phyloP scores from a whole-genome alignment of 192 early-diverging fungal genomes.

The Coemansia sp. region DNA sequence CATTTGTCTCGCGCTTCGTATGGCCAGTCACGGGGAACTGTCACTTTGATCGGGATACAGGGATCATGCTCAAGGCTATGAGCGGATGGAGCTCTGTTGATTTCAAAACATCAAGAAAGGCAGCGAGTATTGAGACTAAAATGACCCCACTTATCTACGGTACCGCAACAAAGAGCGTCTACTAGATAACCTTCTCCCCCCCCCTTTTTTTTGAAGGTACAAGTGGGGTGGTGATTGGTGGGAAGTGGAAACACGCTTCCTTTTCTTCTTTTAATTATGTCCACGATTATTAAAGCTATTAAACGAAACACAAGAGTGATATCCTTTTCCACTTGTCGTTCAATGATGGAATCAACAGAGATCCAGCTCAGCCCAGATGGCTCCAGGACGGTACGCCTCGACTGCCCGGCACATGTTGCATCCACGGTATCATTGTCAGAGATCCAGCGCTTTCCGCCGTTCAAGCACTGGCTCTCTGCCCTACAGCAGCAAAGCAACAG shows the following conservation, averaged over 20 bases:
- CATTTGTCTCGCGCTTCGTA: conserved; percentile 13
- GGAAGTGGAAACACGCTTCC: too few relatives aligned
- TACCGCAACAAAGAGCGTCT: conserved; percentile 18
- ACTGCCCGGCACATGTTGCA: conserved; percentile 10
- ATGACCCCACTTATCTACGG: conserved; percentile 35
- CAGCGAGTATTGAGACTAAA: background rate
- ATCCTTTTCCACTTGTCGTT: background rate
- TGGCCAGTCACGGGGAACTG: conserved; percentile 28
- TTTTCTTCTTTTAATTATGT: background rate
- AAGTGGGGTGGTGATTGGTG: background rate
- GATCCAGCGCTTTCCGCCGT: conserved; percentile 34
- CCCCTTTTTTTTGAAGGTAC: background rate
- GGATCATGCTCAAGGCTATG: conserved; percentile 12
- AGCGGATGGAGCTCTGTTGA: conserved; percentile 25
- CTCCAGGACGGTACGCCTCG: conserved; percentile 2
- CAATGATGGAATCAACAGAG: background rate
- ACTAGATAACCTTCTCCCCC: background rate
- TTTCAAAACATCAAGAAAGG: conserved; percentile 6
- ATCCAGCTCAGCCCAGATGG: background rate
- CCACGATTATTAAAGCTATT: background rate
- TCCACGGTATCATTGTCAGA: background rate
- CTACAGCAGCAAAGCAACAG: background rate
- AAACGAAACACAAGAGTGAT: background rate
- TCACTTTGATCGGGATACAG: conserved; percentile 31
- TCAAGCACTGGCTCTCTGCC: conserved; percentile 27